Evolutionary conservation across 2,329 filamentous ascomycete genomes (phyloP), one percentile per base, ranked within the genome.

Genomic region (Epichloe scottii): DNA sequence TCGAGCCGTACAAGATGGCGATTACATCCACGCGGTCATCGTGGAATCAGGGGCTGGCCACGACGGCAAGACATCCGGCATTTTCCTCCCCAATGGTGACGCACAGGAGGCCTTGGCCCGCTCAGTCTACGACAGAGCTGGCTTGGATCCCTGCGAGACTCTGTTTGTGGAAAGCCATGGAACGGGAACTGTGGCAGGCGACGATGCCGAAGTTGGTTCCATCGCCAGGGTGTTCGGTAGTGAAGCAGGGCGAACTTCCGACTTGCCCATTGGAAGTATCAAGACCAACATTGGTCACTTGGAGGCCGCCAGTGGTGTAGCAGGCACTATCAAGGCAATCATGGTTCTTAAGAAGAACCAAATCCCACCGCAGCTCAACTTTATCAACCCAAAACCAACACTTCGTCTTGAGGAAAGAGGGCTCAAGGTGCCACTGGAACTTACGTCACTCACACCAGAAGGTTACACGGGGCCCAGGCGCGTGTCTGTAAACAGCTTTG

Each of bases 401-500:
- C 48, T 64, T 7, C 55, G 53, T 3, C 62, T 69, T 46, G 54
- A 63, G 2, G 46, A 44, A 3, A 50, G 64, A 1, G 67, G 62
- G 48, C 62, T 62, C 0, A 43, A 44, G 0, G 46, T 68, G 37
- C 37, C 37, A 39, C 26, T 14, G 37, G 37, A 39, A 39, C 14
- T 17, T 10, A n/a, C 37, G 5, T 8, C 37, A 17, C n/a, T 39
- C 3, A 39, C 37, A 39, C 14, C 7, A 39, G 37, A 17, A 14
- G 37, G n/a, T 17, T 10, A 39, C 37, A 6, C 14, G 14, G 37
- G 37, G 8, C 14, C 37, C n/a, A 39, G 37, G 2, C 67, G 72
- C 10, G 70, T 65, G 15, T 69, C 68, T 50, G 64, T 76, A 45
- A 75, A 75, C 58, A 69, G 65, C 38, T 76, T 76, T 54, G 74